A percentile compares a stretch with the other conserved stretches of the same genome.
Conservation (phyloP, 2,329 filamentous ascomycete species). For the Diaporthe citriasiana region DNA sequence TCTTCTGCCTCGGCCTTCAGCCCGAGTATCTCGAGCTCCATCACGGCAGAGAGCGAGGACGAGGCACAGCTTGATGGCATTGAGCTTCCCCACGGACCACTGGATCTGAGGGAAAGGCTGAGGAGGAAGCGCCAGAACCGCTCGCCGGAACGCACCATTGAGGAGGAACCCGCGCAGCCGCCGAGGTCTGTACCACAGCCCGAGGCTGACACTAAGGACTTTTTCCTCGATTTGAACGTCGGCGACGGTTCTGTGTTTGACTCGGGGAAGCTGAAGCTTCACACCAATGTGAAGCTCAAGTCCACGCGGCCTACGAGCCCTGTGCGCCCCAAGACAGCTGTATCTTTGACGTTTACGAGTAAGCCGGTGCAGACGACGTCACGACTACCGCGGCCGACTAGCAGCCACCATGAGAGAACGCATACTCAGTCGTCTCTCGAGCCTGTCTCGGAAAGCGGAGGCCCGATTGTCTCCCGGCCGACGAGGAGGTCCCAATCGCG, state of each 20-base stretch:
- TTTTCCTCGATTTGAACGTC: constrained; percentile 88
- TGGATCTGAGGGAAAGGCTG: constrained; percentile 86
- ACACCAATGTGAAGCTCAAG: constrained; percentile 93
- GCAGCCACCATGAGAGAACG: constrained; percentile 73
- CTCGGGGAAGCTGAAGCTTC: constrained; percentile 83
- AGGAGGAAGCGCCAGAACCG: constrained; percentile 76
- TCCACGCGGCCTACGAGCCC: constrained; percentile 78
- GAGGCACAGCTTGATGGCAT: constrained; percentile 88
- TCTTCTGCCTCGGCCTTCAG: constrained; percentile 92
- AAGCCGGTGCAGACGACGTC: constrained; percentile 73
- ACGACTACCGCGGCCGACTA: constrained; percentile 82
- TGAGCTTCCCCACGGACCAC: constrained; percentile 83
- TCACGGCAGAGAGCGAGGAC: constrained; percentile 93
- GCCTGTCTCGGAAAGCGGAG: constrained; percentile 91
- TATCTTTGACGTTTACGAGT: constrained; percentile 92
- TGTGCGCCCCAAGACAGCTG: constrained; percentile 78
- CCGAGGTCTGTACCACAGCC: constrained; percentile 47
- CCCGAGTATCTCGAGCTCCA: constrained; percentile 91
- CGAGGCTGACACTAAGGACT: constrained; percentile 76
- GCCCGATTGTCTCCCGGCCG: constrained; percentile 70
- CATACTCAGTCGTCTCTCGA: constrained; percentile 83
- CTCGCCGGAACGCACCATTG: constrained; percentile 65
- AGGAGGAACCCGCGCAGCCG: constrained; percentile 50
- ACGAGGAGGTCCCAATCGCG: constrained; percentile 76
- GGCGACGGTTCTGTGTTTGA: constrained; percentile 87